These are phyloP conservation scores for Triticum urartu DNA, from an alignment of 176 grass and related monocot genomes.

Conservation along the genomic window DNA sequence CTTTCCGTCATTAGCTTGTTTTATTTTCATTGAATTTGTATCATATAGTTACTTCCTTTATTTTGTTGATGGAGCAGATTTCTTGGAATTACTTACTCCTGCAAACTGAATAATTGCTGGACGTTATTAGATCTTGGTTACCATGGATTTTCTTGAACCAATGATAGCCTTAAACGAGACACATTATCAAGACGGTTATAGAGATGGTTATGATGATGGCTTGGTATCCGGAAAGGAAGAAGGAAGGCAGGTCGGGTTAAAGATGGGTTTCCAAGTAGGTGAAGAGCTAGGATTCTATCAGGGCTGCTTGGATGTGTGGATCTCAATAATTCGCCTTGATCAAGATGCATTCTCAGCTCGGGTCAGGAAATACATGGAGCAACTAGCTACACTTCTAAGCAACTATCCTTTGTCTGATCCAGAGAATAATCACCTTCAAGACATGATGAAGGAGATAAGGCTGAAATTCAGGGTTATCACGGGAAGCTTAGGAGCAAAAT, in stretches of 20 bases:
- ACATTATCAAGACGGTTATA: conserved; percentile 44
- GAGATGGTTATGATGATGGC: conserved; percentile 53
- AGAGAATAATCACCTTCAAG: conserved; percentile 55
- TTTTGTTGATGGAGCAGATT: neutral
- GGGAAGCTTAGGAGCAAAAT: conserved; percentile 44
- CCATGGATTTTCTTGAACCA: conserved; percentile 59
- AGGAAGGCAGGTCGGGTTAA: conserved; percentile 40
- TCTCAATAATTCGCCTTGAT: conserved; percentile 17
- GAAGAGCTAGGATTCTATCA: conserved; percentile 66
- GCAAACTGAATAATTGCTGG: neutral
- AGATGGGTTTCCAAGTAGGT: conserved; percentile 43
- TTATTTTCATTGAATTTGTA: neutral
- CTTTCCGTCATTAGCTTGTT: neutral
- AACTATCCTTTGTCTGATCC: conserved; percentile 46
- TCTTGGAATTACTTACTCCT: neutral
- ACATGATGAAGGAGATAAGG: conserved; percentile 43
- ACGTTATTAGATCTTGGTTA: neutral
- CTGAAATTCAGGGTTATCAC: conserved; percentile 60
- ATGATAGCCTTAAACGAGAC: conserved; percentile 46
- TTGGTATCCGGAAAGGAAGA: conserved; percentile 54
- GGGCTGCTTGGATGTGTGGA: conserved; percentile 55
- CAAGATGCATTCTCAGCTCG: conserved; percentile 31
- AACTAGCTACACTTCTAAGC: conserved; percentile 36
- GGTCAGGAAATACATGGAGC: conserved; percentile 39
- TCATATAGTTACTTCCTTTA: neutral